Conservation (phyloP, 805 yeast species). For the Yamadazyma olivae region DNA sequence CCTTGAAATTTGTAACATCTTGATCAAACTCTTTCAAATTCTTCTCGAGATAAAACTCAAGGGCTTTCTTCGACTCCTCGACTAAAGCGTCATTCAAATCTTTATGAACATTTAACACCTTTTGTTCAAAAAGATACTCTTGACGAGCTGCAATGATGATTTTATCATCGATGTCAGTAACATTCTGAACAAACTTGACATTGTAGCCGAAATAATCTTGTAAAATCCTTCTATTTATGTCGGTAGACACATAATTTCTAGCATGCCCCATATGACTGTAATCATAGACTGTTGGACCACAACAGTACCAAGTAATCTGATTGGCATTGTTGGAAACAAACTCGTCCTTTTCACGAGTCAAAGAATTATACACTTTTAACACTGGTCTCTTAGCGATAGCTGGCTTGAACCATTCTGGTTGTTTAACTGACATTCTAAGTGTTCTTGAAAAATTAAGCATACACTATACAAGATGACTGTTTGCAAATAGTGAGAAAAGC, state of each 20-base stretch:
- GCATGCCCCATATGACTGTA: slow-evolving; percentile 99
- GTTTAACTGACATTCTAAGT: slow-evolving; percentile 20
- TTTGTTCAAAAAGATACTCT: slow-evolving; percentile 70
- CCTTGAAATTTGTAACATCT: slow-evolving; percentile 29
- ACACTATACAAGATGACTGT: slow-evolving; percentile 1
- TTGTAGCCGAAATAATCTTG: slow-evolving; percentile 92
- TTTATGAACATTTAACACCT: slow-evolving; percentile 27
- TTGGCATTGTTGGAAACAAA: slow-evolving; percentile 68
- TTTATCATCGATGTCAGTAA: slow-evolving; percentile 98
- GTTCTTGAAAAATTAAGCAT: slow-evolving; percentile 5
- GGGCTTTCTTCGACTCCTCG: slow-evolving; percentile 39
- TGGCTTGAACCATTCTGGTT: slow-evolving; percentile 36
- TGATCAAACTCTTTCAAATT: slow-evolving; percentile 49
- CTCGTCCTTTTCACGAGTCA: slow-evolving; percentile 76
- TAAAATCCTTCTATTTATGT: slow-evolving; percentile 84
- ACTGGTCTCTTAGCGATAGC: slow-evolving; percentile 14
- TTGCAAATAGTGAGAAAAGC: not conserved
- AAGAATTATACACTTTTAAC: slow-evolving; percentile 73
- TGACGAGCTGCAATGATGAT: slow-evolving; percentile 95
- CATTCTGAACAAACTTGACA: slow-evolving; percentile 87
- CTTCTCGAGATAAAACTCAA: slow-evolving; percentile 46
- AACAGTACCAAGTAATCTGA: slow-evolving; percentile 88
- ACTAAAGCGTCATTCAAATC: slow-evolving; percentile 34
- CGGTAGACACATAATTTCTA: slow-evolving; percentile 91
- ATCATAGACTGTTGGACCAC: slow-evolving; percentile 98